Evolutionary conservation across 352 stramenopile species (phyloP).

Genomic region (Phytophthora boehmeriae): DNA sequence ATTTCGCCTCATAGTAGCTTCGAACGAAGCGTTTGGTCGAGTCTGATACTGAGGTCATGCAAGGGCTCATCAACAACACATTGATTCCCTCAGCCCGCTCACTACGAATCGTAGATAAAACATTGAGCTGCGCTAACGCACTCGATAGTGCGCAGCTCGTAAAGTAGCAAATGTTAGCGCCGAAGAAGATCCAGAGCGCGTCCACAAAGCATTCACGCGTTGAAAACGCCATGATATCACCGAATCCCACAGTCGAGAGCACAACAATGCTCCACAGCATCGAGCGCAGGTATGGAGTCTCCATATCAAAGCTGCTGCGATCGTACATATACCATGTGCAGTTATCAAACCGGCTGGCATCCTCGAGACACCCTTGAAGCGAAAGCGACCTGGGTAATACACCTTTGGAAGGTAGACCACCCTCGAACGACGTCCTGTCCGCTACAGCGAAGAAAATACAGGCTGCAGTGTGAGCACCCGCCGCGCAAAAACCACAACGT

Average conservation of each 20-base stretch:
- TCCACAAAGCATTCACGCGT: slow-evolving; percentile 60
- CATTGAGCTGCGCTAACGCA: slow-evolving; percentile 56
- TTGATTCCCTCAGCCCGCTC: slow-evolving; percentile 73
- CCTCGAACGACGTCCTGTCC: slow-evolving; percentile 47
- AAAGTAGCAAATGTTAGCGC: slow-evolving; percentile 79
- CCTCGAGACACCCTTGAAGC: slow-evolving; percentile 45
- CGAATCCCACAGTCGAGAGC: slow-evolving; percentile 73
- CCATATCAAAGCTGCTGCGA: slow-evolving; percentile 59
- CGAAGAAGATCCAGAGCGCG: slow-evolving; percentile 73
- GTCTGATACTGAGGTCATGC: slow-evolving; percentile 46
- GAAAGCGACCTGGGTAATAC: slow-evolving; percentile 38
- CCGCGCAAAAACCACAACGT: slow-evolving; percentile 54
- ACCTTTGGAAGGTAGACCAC: slow-evolving; percentile 45
- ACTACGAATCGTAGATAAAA: slow-evolving; percentile 46
- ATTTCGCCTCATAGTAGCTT: slow-evolving; percentile 75
- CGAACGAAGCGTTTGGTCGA: slow-evolving; percentile 58
- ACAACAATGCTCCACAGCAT: slow-evolving; percentile 78
- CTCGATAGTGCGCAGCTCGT: slow-evolving; percentile 65
- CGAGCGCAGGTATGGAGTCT: slow-evolving; percentile 63
- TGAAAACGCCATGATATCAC: slow-evolving; percentile 68
- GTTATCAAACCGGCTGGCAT: slow-evolving; percentile 56
- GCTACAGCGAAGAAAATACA: slow-evolving; percentile 66
- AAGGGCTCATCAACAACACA: slow-evolving; percentile 48
- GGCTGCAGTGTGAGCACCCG: slow-evolving; percentile 48
- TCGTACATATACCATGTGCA: slow-evolving; percentile 81